Evolutionary conservation across 148 eudicot species (phyloP), one percentile per base, ranked within the genome.

Genomic region (Chenopodium album): DNA sequence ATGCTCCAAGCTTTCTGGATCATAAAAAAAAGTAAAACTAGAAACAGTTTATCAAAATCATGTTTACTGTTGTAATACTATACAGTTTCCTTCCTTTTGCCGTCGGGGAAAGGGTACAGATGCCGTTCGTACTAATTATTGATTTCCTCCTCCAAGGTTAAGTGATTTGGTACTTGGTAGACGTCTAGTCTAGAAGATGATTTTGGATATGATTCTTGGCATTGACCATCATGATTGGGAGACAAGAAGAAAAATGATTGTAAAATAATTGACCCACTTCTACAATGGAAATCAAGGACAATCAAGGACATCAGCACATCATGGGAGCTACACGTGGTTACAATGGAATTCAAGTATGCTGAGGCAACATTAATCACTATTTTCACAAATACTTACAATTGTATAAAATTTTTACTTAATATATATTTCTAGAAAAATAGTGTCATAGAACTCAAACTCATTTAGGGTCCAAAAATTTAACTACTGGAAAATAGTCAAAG

Each of bases 161-260:
- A 78, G 48, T 67, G 80, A 78, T 78, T 68, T 67, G 64, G 34
- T 68, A 67, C 56, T 41, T 37, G 48, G 14, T 50, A 50, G 14
- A 6, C 29, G 34, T 41, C 13, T 78, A 48, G 23, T 41, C 13
- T 78, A 54, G 56, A 78, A 50, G 75, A 78, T 29, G 12, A n/a
- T 11, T 71, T 79, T 71, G 9, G 76, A 17, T 13, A 74, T 22
- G 65, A 32, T 22, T 73, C 16, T 29, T 5, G 5, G 44, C 44
- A 64, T 44, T 37, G 56, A 52, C 37, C 54, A 67, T 5, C 79
- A 67, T 82, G 84, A 82, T 76, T 82, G 80, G 76, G 76, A 76
- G 75, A 82, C 84, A 78, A 67, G 54, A 4, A 65, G 19, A 1
- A 62, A 22, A 47, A 81, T 75, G 62, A 80, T 80, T 73, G 77